phyloP scores from a whole-genome alignment of 1,284 basidiomycete genomes.

The Cerrena zonata region DNA sequence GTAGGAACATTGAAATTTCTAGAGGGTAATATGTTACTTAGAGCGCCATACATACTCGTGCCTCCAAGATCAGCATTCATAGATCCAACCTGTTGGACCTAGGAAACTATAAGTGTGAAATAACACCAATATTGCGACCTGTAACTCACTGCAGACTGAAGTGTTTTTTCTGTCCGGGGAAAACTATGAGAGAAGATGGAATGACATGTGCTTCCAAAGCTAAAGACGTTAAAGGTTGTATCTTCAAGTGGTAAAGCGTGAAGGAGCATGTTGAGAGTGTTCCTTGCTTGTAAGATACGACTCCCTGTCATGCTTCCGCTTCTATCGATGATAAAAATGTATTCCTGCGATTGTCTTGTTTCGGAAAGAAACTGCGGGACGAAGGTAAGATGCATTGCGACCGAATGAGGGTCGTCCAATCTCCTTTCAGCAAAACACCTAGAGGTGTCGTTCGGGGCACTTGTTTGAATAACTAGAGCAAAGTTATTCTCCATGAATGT shows the following conservation, averaged over 20 bases:
- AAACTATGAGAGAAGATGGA: conserved; percentile 34
- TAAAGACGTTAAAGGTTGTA: conserved; percentile 46
- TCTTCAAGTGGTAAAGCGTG: conserved; percentile 33
- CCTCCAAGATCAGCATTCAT: conserved; percentile 30
- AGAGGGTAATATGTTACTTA: conserved; percentile 28
- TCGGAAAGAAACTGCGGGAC: conserved; percentile 44
- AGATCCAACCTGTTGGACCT: conserved; percentile 33
- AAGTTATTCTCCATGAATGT: too few species aligned
- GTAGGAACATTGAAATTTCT: conserved; percentile 36
- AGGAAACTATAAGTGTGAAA: conserved; percentile 16
- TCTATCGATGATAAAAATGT: conserved; percentile 42
- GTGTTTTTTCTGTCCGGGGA: conserved; percentile 26
- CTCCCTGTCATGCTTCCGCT: conserved; percentile 40
- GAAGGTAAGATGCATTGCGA: conserved; percentile 47
- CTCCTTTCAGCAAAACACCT: conserved; percentile 50
- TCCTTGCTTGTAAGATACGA: conserved; percentile 36
- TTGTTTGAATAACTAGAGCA: conserved; percentile 9
- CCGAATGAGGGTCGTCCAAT: conserved; percentile 22
- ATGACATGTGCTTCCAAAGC: conserved; percentile 35
- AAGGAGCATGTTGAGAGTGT: conserved; percentile 35
- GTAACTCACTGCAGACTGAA: conserved; percentile 37
- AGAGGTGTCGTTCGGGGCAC: conserved; percentile 43
- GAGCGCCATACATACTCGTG: conserved; percentile 40
- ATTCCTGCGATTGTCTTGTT: conserved; percentile 36
- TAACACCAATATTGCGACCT: not conserved